Evolutionary conservation across 805 yeast species (phyloP).

Genomic region (Saccharomycopsis sp.): DNA sequence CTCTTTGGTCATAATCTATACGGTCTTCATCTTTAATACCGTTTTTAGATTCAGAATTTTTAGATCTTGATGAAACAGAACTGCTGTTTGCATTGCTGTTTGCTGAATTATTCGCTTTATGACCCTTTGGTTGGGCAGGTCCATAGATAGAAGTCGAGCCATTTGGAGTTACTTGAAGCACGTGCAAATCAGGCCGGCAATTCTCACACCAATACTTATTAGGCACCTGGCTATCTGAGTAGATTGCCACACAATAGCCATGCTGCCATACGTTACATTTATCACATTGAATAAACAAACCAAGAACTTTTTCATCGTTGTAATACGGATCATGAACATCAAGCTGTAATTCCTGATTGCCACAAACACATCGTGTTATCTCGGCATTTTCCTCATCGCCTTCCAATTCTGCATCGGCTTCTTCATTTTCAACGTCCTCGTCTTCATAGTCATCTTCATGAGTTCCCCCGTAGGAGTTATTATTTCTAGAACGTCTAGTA

Average conservation of each 20-base stretch:
- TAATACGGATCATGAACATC: constrained; percentile 40
- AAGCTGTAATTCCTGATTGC: constrained; percentile 25
- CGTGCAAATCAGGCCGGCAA: constrained; percentile 82
- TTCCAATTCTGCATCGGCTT: constrained; percentile 2
- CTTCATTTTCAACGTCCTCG: constrained; percentile 4
- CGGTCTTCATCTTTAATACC: neutral
- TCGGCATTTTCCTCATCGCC: constrained; percentile 27
- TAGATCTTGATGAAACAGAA: neutral
- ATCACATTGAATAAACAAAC: constrained; percentile 80
- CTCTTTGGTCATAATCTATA: constrained; percentile 22
- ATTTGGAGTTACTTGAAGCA: constrained; percentile 40
- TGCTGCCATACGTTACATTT: constrained; percentile 96
- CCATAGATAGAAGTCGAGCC: constrained; percentile 44
- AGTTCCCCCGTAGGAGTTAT: neutral
- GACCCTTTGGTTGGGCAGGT: constrained; percentile 36
- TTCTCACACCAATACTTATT: constrained; percentile 93
- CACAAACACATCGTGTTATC: constrained; percentile 39
- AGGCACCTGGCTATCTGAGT: constrained; percentile 68
- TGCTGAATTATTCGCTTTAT: constrained; percentile 5
- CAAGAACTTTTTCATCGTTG: constrained; percentile 40
- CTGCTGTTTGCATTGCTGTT: neutral
- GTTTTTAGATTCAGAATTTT: neutral
- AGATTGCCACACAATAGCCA: constrained; percentile 89
- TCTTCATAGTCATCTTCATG: constrained; percentile 7
- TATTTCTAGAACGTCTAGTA: constrained; percentile 2